phyloP scores from a whole-genome alignment of 1,284 basidiomycete genomes.

The Somion occarium region DNA sequence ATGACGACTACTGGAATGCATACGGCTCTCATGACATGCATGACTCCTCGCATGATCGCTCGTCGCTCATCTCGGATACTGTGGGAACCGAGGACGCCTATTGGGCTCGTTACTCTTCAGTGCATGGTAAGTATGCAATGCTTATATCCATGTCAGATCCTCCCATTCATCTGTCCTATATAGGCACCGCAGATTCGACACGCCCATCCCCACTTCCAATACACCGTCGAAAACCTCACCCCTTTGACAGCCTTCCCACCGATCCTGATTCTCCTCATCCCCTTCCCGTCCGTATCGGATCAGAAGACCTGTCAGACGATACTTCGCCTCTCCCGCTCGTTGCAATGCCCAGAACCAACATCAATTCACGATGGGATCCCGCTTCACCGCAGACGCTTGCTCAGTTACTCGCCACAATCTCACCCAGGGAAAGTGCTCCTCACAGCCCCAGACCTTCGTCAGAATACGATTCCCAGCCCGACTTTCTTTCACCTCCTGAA shows the following conservation, averaged over 20 bases:
- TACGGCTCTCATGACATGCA: conserved; percentile 40
- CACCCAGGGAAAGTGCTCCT: conserved; percentile 22
- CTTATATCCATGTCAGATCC: background rate
- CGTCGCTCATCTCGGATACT: conserved; percentile 17
- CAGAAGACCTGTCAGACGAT: conserved; percentile 19
- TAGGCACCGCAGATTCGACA: conserved; percentile 38
- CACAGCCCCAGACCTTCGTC: conserved; percentile 15
- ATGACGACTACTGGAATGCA: conserved; percentile 63
- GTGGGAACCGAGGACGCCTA: conserved; percentile 61
- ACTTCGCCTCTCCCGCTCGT: conserved; percentile 22
- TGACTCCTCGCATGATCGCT: conserved; percentile 12
- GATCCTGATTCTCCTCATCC: conserved; percentile 9
- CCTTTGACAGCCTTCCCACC: conserved; percentile 8
- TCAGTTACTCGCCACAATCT: conserved; percentile 24
- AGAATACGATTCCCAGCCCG: conserved; percentile 12
- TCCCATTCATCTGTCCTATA: background rate
- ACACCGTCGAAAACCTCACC: conserved; percentile 23
- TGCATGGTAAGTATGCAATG: conserved; percentile 49
- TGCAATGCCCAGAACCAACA: conserved; percentile 14
- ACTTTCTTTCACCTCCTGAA: conserved; percentile 19
- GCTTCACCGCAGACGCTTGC: conserved; percentile 29
- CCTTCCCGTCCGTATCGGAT: conserved; percentile 20
- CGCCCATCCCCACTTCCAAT: conserved; percentile 33
- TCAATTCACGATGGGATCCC: conserved; percentile 23
- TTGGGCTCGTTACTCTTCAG: conserved; percentile 64